Conservation (phyloP, 345 rosid genomes). For the Rhizophora apiculata region DNA sequence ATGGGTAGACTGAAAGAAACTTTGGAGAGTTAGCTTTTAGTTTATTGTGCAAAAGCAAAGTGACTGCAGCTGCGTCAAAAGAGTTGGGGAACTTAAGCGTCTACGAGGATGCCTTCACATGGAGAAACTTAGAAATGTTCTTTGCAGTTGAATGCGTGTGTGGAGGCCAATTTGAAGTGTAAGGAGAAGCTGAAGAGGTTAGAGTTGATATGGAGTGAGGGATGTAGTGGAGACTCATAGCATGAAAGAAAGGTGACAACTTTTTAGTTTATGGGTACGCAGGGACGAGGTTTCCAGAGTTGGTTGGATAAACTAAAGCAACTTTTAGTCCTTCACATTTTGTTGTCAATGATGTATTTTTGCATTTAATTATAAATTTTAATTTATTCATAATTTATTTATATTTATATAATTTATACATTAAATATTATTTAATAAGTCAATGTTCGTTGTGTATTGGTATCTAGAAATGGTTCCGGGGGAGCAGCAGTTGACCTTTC, state of each 20-base stretch:
- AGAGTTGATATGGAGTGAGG: not conserved
- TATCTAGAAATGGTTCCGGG: too few relatives aligned
- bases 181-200: not conserved
- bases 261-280: not conserved
- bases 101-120: not conserved
- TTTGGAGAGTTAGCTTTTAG: not conserved
- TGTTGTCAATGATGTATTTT: too few relatives aligned
- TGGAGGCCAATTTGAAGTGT: conserved; percentile 3
- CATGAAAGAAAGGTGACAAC: not conserved
- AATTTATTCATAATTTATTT: too few relatives aligned
- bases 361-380: too few relatives aligned
- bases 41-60: not conserved
- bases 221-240: not conserved
- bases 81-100: not conserved
- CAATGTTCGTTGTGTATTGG: too few relatives aligned
- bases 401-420: too few relatives aligned
- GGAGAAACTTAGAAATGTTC: not conserved
- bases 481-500: too few relatives aligned
- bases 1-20: conserved; percentile 6
- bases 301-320: not conserved
- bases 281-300: conserved; percentile 10
- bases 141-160: not conserved
- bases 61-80: conserved; percentile 1
- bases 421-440: too few relatives aligned
- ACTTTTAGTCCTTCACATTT: too few relatives aligned